Evolutionary conservation across 805 yeast species (phyloP).

Genomic region (Nakazawaea siamensis): DNA sequence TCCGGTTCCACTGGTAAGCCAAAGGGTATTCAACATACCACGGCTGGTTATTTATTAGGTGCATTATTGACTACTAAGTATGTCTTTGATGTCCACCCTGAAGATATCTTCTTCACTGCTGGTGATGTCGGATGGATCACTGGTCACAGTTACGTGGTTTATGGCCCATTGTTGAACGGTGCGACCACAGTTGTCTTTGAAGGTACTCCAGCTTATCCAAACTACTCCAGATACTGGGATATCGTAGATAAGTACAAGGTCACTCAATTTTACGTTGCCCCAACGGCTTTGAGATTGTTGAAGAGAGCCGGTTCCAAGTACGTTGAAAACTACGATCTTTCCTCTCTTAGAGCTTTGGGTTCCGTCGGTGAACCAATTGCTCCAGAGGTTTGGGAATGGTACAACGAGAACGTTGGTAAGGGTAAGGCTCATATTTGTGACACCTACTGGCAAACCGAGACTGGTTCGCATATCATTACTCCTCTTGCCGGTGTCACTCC

Average conservation of each 20-base stretch:
- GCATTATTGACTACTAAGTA: constrained; percentile 70
- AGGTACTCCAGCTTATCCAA: constrained; percentile 84
- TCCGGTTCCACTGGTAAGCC: constrained; percentile 89
- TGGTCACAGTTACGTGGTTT: constrained; percentile 77
- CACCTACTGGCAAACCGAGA: constrained; percentile 88
- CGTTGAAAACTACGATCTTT: constrained; percentile 53
- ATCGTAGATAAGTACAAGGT: constrained; percentile 64
- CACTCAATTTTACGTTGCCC: constrained; percentile 78
- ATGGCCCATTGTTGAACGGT: constrained; percentile 74
- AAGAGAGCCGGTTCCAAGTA: constrained; percentile 66
- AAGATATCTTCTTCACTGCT: constrained; percentile 74
- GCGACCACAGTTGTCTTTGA: constrained; percentile 76
- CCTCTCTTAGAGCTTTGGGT: constrained; percentile 62
- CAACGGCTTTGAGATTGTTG: constrained; percentile 71
- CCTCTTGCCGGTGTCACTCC: constrained; percentile 75
- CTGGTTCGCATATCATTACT: constrained; percentile 73
- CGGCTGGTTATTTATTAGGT: constrained; percentile 73
- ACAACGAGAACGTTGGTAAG: constrained; percentile 62
- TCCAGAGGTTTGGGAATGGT: constrained; percentile 86
- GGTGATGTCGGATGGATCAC: constrained; percentile 93
- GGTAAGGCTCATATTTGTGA: constrained; percentile 66
- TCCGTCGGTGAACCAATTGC: constrained; percentile 86
- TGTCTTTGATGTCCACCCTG: constrained; percentile 66
- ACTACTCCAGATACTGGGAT: constrained; percentile 73
- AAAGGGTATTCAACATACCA: constrained; percentile 76